Evolutionary conservation across 1,284 basidiomycete genomes (phyloP).

Genomic region (Heliocybe sulcata): DNA sequence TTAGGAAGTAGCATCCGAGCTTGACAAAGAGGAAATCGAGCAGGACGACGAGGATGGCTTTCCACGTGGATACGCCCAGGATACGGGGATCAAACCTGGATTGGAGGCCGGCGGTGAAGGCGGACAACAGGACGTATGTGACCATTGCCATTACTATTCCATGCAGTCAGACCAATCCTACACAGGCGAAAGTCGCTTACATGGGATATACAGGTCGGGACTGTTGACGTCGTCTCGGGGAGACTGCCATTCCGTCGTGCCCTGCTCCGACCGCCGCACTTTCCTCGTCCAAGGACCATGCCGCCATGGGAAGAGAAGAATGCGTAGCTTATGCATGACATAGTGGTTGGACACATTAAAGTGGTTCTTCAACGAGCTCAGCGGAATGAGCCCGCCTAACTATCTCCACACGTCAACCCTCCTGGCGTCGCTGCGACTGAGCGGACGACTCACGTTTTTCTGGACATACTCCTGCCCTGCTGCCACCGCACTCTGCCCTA

Average conservation of each 20-base stretch:
- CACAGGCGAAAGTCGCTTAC: background rate
- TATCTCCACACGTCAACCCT: constrained; percentile 20
- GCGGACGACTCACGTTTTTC: constrained; percentile 65
- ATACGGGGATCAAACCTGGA: constrained; percentile 87
- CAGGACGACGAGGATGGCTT: constrained; percentile 75
- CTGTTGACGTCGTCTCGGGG: constrained; percentile 95
- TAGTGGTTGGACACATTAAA: constrained; percentile 98
- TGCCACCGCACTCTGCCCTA: constrained; percentile 86
- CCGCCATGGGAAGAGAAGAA: constrained; percentile 95
- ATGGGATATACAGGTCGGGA: constrained; percentile 50
- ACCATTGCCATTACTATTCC: constrained; percentile 87
- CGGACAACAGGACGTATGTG: constrained; percentile 89
- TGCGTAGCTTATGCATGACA: constrained; percentile 84
- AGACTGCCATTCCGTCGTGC: constrained; percentile 75
- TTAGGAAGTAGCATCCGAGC: constrained; percentile 86
- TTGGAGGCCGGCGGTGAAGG: constrained; percentile 80
- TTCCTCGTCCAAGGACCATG: constrained; percentile 80
- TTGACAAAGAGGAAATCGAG: constrained; percentile 88
- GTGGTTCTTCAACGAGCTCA: constrained; percentile 81
- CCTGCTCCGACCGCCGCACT: constrained; percentile 54
- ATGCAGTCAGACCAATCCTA: constrained; percentile 7
- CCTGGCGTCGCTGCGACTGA: background rate
- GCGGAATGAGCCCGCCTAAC: constrained; percentile 77
- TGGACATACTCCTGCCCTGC: constrained; percentile 96
- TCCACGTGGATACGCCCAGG: constrained; percentile 81